Conservation (phyloP, 352 stramenopile species). For the Pythium chondricola region DNA sequence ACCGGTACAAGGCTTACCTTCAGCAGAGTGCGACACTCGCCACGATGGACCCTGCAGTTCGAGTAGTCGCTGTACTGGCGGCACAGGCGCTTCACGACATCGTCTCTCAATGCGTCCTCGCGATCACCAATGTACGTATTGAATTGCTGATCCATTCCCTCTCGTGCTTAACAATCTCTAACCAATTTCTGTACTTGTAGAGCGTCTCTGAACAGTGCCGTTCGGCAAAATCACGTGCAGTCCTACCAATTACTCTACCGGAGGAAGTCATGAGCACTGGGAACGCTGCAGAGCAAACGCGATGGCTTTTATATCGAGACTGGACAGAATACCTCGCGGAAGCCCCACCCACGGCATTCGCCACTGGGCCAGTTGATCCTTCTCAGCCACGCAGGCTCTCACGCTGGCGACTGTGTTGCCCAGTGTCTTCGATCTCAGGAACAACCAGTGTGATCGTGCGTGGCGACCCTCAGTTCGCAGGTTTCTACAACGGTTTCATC, state of each 20-base stretch:
- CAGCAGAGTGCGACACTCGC: slow-evolving; percentile 5
- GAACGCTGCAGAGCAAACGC: slow-evolving; percentile 41
- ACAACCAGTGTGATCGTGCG: slow-evolving; percentile 14
- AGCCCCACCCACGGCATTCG: slow-evolving; percentile 15
- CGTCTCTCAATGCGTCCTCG: slow-evolving; percentile 48
- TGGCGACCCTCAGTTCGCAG: slow-evolving; percentile 39
- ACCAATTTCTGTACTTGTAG: slow-evolving; percentile 16
- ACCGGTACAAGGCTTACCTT: slow-evolving; percentile 31
- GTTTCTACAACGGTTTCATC: slow-evolving; percentile 33
- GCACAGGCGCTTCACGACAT: slow-evolving; percentile 40
- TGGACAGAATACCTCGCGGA: slow-evolving; percentile 28
- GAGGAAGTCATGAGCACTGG: slow-evolving; percentile 24
- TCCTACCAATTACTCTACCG: slow-evolving; percentile 26
- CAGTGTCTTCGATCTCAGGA: slow-evolving; percentile 29
- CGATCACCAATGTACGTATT: slow-evolving; percentile 47
- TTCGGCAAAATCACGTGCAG: slow-evolving; percentile 30
- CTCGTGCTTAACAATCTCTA: neutral
- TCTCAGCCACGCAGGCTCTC: slow-evolving; percentile 23
- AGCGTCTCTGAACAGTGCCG: slow-evolving; percentile 37
- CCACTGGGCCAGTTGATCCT: slow-evolving; percentile 4
- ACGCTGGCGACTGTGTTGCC: slow-evolving; percentile 60
- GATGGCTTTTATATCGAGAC: slow-evolving; percentile 56
- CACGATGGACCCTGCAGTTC: too few relatives aligned
- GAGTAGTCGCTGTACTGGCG: slow-evolving; percentile 38
- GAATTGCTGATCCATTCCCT: neutral